Percentiles rank a stretch among this genome's conserved stretches.
These are phyloP conservation scores for Bacterosira constricta DNA, from an alignment of 108 stramenopile genomes.

Conservation along the genomic window DNA sequence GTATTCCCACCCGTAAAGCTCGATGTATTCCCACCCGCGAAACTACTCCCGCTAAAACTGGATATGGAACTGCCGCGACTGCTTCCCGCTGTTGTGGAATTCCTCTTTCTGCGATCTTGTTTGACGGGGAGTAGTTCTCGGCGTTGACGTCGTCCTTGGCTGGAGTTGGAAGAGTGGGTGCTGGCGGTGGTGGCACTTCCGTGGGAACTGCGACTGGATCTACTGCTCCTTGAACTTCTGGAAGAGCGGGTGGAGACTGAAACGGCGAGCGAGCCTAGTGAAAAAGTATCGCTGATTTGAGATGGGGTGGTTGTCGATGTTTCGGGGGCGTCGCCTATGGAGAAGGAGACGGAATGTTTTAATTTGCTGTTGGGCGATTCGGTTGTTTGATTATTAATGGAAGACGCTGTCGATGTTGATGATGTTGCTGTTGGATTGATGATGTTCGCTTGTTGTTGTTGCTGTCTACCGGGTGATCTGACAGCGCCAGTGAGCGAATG, in stretches of 20 bases:
- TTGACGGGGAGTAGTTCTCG: constrained; percentile 38
- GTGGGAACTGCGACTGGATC: neutral
- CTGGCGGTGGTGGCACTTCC: constrained; percentile 1
- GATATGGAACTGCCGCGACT: too few relatives aligned
- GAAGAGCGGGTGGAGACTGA: constrained; percentile 21
- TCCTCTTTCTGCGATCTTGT: too few relatives aligned
- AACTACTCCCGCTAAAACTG: too few relatives aligned
- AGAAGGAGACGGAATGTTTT: constrained; percentile 22
- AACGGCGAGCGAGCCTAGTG: constrained; percentile 20
- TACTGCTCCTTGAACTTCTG: constrained; percentile 5
- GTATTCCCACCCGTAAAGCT: too few relatives aligned
- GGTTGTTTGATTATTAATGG: too few relatives aligned
- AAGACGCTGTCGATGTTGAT: neutral
- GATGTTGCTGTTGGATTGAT: neutral
- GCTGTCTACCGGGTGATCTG: neutral
- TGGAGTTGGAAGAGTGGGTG: constrained; percentile 11
- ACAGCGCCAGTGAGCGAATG: neutral
- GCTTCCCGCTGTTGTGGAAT: too few relatives aligned
- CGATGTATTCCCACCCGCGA: too few relatives aligned
- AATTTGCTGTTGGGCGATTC: neutral
- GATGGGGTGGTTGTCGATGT: neutral
- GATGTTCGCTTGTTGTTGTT: neutral
- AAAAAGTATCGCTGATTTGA: constrained; percentile 9
- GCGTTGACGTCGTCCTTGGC: constrained; percentile 18
- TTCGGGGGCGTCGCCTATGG: neutral